Base-by-base conservation (phyloP, 495 filamentous ascomycete species). In the Lepraria neglecta region DNA sequence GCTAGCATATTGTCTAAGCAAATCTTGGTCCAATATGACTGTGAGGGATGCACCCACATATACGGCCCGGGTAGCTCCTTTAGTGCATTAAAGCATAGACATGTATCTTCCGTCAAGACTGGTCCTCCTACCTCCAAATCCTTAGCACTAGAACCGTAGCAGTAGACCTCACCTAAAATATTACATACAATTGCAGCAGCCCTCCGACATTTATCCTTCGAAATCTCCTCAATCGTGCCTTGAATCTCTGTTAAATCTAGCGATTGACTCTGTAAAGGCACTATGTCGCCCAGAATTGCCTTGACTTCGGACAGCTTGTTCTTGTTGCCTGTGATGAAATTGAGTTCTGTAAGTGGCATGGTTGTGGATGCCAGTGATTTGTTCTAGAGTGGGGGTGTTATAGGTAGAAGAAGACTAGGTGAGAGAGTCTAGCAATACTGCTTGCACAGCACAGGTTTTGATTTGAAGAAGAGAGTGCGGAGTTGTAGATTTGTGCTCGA, bases 261-360 rank as follows among this genome's bases (percentile, higher is more conserved):
- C 3, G 78, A 75, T 71, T 88, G 84, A 75, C 75, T 94, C 57
- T 83, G 77, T 52, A 98, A 77, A 46, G 87, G 75, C 0, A 61
- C 85, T 33, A 83, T 79, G 58, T 80, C 81, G 59, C 85, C 84
- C 19, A 98, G 80, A 67, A 98, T 97, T 14, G 87, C 86, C 69
- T 85, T 82, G 65, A 95, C 90, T 75, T 98, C 94, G 60, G 72
- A 71, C 54, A 98, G 82, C 76, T 98, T 98, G 77, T 95, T 95
- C 65, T 82, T 80, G 77, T 98, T 98, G 65, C 92, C 88, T 3
- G 95, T 98, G 68, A 98, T 96, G 78, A 98, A 98, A 77, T 96
- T 90, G 42, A 98, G 74, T 33, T 76, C 58, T 59, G 70, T 72
- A 11, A 71, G 64, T 21, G 64, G 46, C 64, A 66, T 66, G 38